phyloP scores from a whole-genome alignment of 1,139 yeast species.

The Scheffersomyces illinoinensis region DNA sequence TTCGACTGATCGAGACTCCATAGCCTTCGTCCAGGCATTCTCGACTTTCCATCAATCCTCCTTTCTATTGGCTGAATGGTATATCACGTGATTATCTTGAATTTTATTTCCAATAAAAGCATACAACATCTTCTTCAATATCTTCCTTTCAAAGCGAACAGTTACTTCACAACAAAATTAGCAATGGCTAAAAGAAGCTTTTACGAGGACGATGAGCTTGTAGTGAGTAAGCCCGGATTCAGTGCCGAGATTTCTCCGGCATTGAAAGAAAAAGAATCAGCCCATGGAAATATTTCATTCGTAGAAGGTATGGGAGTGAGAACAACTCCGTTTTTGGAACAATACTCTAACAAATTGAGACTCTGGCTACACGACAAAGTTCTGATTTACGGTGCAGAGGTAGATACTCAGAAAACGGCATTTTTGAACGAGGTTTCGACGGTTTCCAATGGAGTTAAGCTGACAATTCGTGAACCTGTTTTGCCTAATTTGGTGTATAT shows the following conservation, averaged over 20 bases:
- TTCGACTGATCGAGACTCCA: background rate
- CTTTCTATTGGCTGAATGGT: background rate
- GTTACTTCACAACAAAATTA: background rate
- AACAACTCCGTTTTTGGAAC: constrained; percentile 47
- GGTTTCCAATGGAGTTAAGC: constrained; percentile 25
- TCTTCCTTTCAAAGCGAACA: background rate
- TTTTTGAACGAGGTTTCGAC: constrained; percentile 37
- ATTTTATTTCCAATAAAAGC: background rate
- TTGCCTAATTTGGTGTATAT: constrained; percentile 57
- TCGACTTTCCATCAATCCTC: background rate
- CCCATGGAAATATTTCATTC: constrained; percentile 42
- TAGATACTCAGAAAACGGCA: constrained; percentile 47
- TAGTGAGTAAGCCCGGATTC: constrained; percentile 49
- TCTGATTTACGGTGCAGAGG: constrained; percentile 40
- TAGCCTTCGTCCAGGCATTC: background rate
- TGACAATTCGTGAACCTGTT: constrained; percentile 41
- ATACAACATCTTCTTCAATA: background rate
- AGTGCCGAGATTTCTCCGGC: constrained; percentile 36
- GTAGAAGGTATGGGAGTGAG: constrained; percentile 57
- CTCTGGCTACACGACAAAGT: constrained; percentile 37
- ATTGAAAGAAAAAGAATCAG: constrained; percentile 38
- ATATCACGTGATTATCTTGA: background rate
- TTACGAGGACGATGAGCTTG: constrained; percentile 53
- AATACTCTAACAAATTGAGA: constrained; percentile 39
- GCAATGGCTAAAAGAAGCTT: constrained; percentile 38